Conservation (phyloP, 1,284 basidiomycete genomes). For the Tilletia horrida region DNA sequence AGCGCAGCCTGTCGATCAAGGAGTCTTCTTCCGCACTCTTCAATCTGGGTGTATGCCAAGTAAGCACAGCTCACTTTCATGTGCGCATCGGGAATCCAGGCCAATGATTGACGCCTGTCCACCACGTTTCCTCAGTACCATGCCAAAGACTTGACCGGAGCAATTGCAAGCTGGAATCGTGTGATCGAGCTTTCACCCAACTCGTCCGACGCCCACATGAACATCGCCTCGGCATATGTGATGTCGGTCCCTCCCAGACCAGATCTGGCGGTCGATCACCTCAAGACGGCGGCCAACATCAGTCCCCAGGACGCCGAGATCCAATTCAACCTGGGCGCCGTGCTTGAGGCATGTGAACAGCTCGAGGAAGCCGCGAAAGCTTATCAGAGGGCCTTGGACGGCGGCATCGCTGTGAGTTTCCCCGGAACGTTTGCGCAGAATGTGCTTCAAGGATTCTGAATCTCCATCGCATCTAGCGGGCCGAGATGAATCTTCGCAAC, state of each 20-base stretch:
- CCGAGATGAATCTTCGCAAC: slow-evolving; percentile 79
- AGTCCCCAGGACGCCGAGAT: slow-evolving; percentile 90
- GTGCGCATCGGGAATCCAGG: neutral
- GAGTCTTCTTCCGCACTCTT: slow-evolving; percentile 77
- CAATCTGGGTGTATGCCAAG: slow-evolving; percentile 75
- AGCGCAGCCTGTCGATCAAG: slow-evolving; percentile 75
- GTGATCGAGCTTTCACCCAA: slow-evolving; percentile 67
- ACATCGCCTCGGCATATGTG: slow-evolving; percentile 89
- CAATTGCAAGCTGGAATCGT: slow-evolving; percentile 43
- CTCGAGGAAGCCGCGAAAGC: slow-evolving; percentile 75
- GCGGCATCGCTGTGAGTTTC: slow-evolving; percentile 65
- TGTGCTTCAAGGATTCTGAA: neutral
- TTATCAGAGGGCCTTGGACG: slow-evolving; percentile 73
- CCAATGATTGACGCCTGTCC: neutral
- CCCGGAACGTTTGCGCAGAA: neutral
- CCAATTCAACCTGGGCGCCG: slow-evolving; percentile 86
- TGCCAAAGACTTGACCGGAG: slow-evolving; percentile 30
- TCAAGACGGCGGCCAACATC: slow-evolving; percentile 78
- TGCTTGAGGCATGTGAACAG: slow-evolving; percentile 79
- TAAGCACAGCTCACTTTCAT: neutral
- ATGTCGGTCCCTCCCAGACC: slow-evolving; percentile 78
- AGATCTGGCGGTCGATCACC: slow-evolving; percentile 82
- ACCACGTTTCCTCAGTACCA: neutral
- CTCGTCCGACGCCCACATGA: slow-evolving; percentile 86
- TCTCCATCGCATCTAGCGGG: slow-evolving; percentile 55